Evolutionary conservation across 768 basidiomycete genomes (phyloP), one percentile per base, ranked within the genome.

Genomic region (Termitomyces eurrhizus): DNA sequence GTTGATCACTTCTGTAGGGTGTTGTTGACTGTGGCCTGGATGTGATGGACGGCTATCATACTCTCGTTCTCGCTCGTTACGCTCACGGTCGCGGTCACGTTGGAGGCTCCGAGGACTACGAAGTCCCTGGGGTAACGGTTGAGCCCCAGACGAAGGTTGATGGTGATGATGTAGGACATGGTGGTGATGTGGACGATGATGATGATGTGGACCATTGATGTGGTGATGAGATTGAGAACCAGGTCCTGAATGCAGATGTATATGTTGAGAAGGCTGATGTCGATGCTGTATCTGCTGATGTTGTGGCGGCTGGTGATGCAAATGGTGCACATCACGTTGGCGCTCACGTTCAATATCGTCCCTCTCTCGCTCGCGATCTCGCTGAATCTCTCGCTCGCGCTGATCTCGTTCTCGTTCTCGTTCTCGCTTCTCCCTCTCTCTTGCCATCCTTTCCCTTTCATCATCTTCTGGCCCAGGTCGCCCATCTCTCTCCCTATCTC

Each of bases 1-100:
- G 57, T 78, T 83, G 46, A 85, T 81, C 49, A 83, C 73, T 60
- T 85, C 84, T 21, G 82, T 78, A 11, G 79, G 77, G 63, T 81
- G 81, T 37, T 71, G 70, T 37, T 71, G 70, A 53, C 72, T 67
- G 36, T 71, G 77, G 2, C 70, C 71, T 39, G 70, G 69, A 29
- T 75, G 76, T 4, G 77, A 70, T 5, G 77, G 69, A 37, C 73
- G 75, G 46, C 59, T 66, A 41, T 67, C 65, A 18, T 73, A 76
- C 33, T 71, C 77, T 33, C 63, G 53, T 29, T 64, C 63, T 32
- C 77, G 78, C 61, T 72, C 69, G 9, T 53, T 45, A 13, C 62
- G 59, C 35, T 64, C 62, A 46, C 76, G 78, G 60, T 72, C 69
- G 16, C 58, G 61, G 41, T 62, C 58, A 24, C 58, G 51, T 56